Percentiles rank a stretch among this genome's conserved stretches.
phyloP scores from a whole-genome alignment of 805 yeast genomes.

The Brettanomyces bruxellensis region DNA sequence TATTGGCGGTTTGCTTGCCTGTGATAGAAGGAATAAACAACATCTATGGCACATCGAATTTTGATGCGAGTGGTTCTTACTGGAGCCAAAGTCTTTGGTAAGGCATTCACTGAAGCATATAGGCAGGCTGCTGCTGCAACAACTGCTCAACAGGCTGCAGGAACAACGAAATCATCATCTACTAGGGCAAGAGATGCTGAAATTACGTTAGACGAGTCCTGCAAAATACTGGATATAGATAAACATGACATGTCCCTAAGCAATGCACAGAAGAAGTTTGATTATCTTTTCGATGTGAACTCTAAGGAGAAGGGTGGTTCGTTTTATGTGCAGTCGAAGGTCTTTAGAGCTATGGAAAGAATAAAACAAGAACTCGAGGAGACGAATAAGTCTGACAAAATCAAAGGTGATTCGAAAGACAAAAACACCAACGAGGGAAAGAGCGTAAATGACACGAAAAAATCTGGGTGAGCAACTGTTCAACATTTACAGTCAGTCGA shows the following conservation, averaged over 20 bases:
- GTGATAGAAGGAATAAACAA: too few relatives aligned
- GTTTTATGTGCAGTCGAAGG: conserved; percentile 87
- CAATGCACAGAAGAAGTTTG: conserved; percentile 60
- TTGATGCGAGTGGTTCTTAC: conserved; percentile 83
- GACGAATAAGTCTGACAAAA: conserved; percentile 1
- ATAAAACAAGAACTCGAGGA: conserved; percentile 57
- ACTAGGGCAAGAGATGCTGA: conserved; percentile 60
- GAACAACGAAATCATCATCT: conserved; percentile 27
- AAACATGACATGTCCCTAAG: conserved; percentile 43
- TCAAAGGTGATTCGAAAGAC: neutral
- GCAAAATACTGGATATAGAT: conserved; percentile 81
- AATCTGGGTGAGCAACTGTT: neutral
- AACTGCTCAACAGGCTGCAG: conserved; percentile 37
- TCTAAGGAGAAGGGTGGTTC: conserved; percentile 94
- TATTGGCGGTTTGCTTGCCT: too few relatives aligned
- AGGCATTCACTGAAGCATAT: conserved; percentile 95
- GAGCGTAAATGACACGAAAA: too few relatives aligned
- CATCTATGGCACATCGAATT: conserved; percentile 77
- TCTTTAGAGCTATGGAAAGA: conserved; percentile 89
- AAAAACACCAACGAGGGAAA: neutral
- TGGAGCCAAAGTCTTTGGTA: conserved; percentile 92
- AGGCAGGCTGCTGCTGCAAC: conserved; percentile 92
- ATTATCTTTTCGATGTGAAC: conserved; percentile 79
- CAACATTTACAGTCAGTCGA: neutral
- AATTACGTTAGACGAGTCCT: conserved; percentile 79